A percentile compares a stretch with the other conserved stretches of the same genome.
These are phyloP conservation scores for Sinapis alba DNA, from an alignment of 441 rosid genomes.

Conservation along the genomic window DNA sequence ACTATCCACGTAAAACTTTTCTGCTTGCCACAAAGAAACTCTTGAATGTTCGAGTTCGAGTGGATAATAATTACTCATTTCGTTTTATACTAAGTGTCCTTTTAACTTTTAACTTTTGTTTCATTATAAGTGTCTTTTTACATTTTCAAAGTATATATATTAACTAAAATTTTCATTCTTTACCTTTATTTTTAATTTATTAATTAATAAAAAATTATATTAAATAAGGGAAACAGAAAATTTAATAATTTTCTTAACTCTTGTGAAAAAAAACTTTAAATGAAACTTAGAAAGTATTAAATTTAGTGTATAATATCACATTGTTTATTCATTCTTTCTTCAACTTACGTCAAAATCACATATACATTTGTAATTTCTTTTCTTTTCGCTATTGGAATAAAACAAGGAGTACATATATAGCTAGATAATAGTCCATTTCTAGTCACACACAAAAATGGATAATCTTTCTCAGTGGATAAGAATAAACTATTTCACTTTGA, in stretches of 20 bases:
- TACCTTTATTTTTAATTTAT: too few species aligned
- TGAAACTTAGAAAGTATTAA: too few species aligned
- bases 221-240: too few species aligned
- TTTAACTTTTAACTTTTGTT: too few species aligned
- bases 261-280: too few species aligned
- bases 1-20: conserved; percentile 26
- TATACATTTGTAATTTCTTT: neutral
- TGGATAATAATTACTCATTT: neutral
- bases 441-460: neutral
- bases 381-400: neutral
- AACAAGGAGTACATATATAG: neutral
- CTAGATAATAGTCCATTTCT: conserved; percentile 5
- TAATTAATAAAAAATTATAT: too few species aligned
- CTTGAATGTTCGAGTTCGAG: neutral
- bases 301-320: neutral
- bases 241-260: too few species aligned
- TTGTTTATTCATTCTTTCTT: neutral
- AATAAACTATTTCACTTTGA: neutral
- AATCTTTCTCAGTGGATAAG: neutral
- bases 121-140: too few species aligned
- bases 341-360: conserved; percentile 12
- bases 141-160: too few species aligned
- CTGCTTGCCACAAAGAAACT: conserved; percentile 10
- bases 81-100: too few species aligned
- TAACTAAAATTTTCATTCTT: too few species aligned